Conservation (phyloP, 768 basidiomycete species). For the Omphalotus guepiniiformis region DNA sequence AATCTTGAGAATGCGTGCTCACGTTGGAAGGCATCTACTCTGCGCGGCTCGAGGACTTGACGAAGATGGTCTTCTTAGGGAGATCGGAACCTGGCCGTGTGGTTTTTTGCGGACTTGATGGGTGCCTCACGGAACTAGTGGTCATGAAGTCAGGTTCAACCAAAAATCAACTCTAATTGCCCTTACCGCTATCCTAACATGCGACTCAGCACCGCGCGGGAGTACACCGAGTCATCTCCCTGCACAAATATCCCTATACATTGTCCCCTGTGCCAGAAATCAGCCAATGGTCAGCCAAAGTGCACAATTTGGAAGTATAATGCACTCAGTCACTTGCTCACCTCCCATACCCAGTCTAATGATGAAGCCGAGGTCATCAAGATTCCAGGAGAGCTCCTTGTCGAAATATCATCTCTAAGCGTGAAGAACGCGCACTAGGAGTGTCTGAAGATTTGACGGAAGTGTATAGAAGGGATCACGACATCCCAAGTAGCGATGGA, state of each 20-base stretch:
- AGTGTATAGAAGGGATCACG: neutral
- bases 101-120: too few relatives aligned
- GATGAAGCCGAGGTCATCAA: neutral
- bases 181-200: conserved; percentile 11
- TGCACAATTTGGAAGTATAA: conserved; percentile 17
- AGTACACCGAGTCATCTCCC: neutral
- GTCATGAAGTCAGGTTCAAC: too few relatives aligned
- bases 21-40: too few relatives aligned
- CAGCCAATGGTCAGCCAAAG: conserved; percentile 5
- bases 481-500: neutral
- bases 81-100: too few relatives aligned
- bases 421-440: neutral
- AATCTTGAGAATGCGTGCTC: too few relatives aligned
- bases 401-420: conserved; percentile 2
- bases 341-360: neutral
- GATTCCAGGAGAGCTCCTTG: neutral
- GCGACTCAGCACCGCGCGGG: conserved; percentile 6
- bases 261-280: conserved; percentile 8
- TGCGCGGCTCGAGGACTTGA: too few relatives aligned
- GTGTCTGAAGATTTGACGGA: too few relatives aligned
- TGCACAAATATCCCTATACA: conserved; percentile 13
- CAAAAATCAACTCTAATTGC: too few relatives aligned
- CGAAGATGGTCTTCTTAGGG: too few relatives aligned
- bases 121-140: too few relatives aligned
- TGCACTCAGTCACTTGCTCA: conserved; percentile 7